Conservation (phyloP, 2,329 filamentous ascomycete species). For the Colletotrichum sp. region DNA sequence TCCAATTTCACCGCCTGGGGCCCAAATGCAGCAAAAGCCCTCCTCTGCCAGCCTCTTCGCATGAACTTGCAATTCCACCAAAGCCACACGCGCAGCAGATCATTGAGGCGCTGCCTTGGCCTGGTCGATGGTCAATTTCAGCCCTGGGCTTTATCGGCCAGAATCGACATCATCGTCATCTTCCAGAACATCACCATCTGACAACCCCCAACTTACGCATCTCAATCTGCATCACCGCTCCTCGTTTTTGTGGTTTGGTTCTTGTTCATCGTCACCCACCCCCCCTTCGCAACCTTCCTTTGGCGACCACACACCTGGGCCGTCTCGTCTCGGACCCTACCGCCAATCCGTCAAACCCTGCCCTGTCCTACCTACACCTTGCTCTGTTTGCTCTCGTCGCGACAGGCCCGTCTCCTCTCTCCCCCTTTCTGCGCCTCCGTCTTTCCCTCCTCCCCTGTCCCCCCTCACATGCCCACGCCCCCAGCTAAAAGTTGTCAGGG, state of each 20-base stretch:
- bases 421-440: slow-evolving; percentile 5
- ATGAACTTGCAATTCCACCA: slow-evolving; percentile 19
- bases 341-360: neutral
- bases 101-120: slow-evolving; percentile 17
- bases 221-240: neutral
- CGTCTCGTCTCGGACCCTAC: neutral
- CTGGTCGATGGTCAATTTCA: slow-evolving; percentile 4
- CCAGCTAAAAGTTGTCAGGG: slow-evolving; percentile 1
- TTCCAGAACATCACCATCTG: neutral
- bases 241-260: neutral
- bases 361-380: neutral
- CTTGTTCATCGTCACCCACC: neutral
- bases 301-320: neutral
- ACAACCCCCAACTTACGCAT: neutral
- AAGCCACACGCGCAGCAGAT: slow-evolving; percentile 20
- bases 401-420: neutral
- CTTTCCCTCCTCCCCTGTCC: neutral
- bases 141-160: neutral
- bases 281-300: neutral
- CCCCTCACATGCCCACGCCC: neutral
- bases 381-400: neutral
- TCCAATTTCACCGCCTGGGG: slow-evolving; percentile 13
- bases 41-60: neutral
- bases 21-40: neutral
- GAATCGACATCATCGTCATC: neutral